These are phyloP conservation scores for Salix exigua DNA, from an alignment of 345 rosid genomes.

Conservation along the genomic window DNA sequence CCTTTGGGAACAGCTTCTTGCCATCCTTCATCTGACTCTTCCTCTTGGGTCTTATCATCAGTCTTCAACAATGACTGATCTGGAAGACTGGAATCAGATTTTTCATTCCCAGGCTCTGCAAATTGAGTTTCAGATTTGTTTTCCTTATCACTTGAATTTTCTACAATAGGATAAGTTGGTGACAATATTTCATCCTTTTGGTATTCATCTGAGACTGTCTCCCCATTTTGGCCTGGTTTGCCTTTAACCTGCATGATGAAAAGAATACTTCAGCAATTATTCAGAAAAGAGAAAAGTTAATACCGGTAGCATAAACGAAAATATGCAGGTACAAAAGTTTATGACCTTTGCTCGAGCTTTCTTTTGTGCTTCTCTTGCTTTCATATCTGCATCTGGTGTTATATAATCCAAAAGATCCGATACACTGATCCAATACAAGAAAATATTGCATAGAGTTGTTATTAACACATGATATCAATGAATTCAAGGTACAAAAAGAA, in stretches of 20 bases:
- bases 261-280: slow-evolving; percentile 9
- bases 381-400: slow-evolving; percentile 79
- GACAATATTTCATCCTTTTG: slow-evolving; percentile 54
- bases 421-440: slow-evolving; percentile 53
- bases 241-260: slow-evolving; percentile 58
- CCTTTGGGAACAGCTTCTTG: slow-evolving; percentile 96
- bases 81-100: slow-evolving; percentile 42
- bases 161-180: slow-evolving; percentile 41
- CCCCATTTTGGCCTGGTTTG: slow-evolving; percentile 67
- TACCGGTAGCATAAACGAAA: neutral
- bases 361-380: slow-evolving; percentile 88
- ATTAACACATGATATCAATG: neutral
- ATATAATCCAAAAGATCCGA: slow-evolving; percentile 98
- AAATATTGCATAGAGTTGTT: slow-evolving; percentile 5
- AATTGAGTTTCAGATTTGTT: slow-evolving; percentile 56
- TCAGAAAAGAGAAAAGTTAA: neutral
- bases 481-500: neutral
- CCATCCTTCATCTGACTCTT: slow-evolving; percentile 92
- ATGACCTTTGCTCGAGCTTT: slow-evolving; percentile 88
- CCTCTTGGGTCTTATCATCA: slow-evolving; percentile 41
- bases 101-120: slow-evolving; percentile 45
- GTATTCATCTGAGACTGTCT: slow-evolving; percentile 51
- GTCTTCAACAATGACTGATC: slow-evolving; percentile 31
- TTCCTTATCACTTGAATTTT: slow-evolving; percentile 76
- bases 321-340: slow-evolving; percentile 7